A percentile compares a stretch with the other conserved stretches of the same genome.
Evolutionary conservation across 768 basidiomycete genomes (phyloP).

Genomic region (Mycena amicta): DNA sequence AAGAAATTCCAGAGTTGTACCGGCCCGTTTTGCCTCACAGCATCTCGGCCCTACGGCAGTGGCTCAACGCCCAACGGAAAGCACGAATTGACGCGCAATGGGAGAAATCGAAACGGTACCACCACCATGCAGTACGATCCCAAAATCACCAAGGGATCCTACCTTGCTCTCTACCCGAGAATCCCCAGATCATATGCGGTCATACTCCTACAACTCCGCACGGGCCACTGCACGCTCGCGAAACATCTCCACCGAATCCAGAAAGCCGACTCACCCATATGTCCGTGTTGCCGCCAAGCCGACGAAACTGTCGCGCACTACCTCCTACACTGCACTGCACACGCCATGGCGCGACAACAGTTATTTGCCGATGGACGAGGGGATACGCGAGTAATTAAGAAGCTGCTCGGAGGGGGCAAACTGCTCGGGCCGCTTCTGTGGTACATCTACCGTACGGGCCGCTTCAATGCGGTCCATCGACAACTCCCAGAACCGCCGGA

Average conservation of each 20-base stretch:
- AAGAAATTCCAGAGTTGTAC: neutral
- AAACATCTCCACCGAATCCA: conserved; percentile 20
- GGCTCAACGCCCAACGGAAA: neutral
- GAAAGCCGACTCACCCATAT: conserved; percentile 16
- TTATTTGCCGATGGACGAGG: neutral
- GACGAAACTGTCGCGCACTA: conserved; percentile 14
- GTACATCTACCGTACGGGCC: conserved; percentile 8
- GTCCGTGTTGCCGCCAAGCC: conserved; percentile 15
- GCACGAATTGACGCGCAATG: neutral
- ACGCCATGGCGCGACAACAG: neutral
- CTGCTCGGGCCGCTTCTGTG: neutral
- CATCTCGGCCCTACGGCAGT: neutral
- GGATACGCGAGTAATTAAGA: neutral
- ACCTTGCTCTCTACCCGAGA: neutral
- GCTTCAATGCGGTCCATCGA: conserved; percentile 26
- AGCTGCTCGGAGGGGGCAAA: neutral
- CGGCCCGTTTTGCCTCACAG: neutral
- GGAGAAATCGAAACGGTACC: neutral
- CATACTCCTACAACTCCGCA: conserved; percentile 11
- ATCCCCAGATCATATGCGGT: neutral
- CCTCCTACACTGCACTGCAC: conserved; percentile 14
- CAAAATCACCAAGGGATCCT: neutral
- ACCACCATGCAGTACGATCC: neutral
- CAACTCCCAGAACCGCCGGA: conserved; percentile 20
- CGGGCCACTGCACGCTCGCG: conserved; percentile 23